These are phyloP conservation scores for Sclerospora graminicola DNA, from an alignment of 352 stramenopile genomes.

Conservation along the genomic window DNA sequence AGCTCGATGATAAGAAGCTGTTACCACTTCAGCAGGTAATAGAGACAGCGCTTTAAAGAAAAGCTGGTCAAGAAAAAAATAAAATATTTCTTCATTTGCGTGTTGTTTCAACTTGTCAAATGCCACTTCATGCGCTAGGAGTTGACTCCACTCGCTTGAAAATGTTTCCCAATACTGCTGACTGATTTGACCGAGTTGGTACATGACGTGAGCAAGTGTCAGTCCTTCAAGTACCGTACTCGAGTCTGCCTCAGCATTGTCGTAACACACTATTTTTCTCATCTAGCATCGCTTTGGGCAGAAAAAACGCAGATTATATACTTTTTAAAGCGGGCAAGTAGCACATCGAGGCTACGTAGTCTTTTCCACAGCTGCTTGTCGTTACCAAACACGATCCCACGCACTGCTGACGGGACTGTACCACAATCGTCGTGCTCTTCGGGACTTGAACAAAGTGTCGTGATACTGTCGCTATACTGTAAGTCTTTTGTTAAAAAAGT, in stretches of 20 bases:
- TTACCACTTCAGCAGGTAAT: conserved; percentile 13
- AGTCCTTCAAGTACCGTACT: conserved; percentile 26
- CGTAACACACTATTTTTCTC: conserved; percentile 4
- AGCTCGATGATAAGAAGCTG: conserved; percentile 16
- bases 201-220: conserved; percentile 67
- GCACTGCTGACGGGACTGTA: no score
- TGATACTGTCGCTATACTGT: conserved; percentile 45
- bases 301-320: conserved; percentile 55
- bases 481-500: conserved; percentile 30
- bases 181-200: conserved; percentile 62
- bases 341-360: conserved; percentile 23
- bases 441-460: no score
- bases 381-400: no score
- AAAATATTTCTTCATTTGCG: conserved; percentile 2
- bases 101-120: conserved; percentile 43
- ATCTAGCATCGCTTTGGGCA: conserved; percentile 14
- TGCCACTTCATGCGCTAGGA: no score
- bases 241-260: conserved; percentile 22
- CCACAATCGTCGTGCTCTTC: no score
- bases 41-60: no score
- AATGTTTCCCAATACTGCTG: conserved; percentile 56
- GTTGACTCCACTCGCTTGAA: no score
- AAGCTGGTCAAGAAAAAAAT: conserved; percentile 14
- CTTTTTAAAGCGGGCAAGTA: conserved; percentile 56
- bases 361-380: conserved; percentile 38